Evolutionary conservation across 345 rosid genomes (phyloP).

Genomic region (Populus euphratica): DNA sequence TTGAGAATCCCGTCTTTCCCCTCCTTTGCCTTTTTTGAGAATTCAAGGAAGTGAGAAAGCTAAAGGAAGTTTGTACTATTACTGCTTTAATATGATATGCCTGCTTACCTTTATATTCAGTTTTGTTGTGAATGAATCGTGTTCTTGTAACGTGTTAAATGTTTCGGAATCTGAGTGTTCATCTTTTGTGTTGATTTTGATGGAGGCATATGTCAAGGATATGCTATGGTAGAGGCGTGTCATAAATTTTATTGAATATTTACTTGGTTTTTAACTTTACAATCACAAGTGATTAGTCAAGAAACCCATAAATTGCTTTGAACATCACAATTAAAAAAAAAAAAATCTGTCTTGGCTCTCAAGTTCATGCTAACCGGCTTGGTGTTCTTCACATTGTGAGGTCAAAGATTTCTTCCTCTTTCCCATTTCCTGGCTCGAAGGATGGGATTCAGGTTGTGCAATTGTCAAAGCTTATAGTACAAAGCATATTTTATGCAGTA

Average conservation of each 20-base stretch:
- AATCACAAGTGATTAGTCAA: no score
- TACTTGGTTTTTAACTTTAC: no score
- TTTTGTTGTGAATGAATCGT: not conserved
- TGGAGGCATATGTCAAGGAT: not conserved
- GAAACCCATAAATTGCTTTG: no score
- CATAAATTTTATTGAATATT: no score
- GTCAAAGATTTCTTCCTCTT: not conserved
- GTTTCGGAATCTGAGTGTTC: not conserved
- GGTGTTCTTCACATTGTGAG: not conserved
- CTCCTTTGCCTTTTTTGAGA: not conserved
- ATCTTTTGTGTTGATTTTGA: not conserved
- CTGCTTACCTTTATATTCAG: not conserved
- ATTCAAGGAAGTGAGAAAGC: conserved; percentile 15
- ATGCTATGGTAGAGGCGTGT: not conserved
- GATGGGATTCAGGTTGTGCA: not conserved
- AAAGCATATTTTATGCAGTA: not conserved
- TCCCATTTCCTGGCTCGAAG: conserved; percentile 3
- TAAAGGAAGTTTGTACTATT: not conserved
- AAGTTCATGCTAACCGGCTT: not conserved
- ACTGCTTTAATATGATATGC: no score
- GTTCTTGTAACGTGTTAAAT: not conserved
- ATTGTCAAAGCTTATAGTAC: conserved; percentile 1
- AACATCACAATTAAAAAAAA: no score
- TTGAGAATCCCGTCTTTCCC: not conserved
- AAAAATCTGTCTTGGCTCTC: not conserved